Evolutionary conservation across 2,329 filamentous ascomycete genomes (phyloP), one percentile per base, ranked within the genome.

Genomic region (Cordyceps javanica): DNA sequence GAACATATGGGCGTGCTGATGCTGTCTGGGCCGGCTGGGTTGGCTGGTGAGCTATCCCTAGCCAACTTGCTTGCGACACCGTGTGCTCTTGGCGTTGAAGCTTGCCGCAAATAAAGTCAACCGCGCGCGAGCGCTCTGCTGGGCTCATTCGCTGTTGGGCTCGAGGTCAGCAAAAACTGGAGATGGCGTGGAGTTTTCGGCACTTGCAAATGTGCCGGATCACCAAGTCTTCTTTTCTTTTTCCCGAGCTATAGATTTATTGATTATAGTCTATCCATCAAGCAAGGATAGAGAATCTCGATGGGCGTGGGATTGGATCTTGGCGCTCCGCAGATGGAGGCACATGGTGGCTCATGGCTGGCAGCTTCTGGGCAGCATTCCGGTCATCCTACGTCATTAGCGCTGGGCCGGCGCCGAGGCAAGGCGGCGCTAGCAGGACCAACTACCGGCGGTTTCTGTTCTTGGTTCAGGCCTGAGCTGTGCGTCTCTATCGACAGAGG

Each of bases 371-470:
- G 34, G 34, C 32, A n/a, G n/a, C 49, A 55, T 55, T 55, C 44
- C 53, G 41, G 44, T 55, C 44, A 39, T 30, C 42, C 53, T 41
- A 55, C 34, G 53, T 55, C 53, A 55, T 55, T 28, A 49, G 53
- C 32, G 25, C 42, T 16, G 9, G 30, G 21, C 41, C 11, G 39
- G 39, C 21, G 30, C 19, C 41, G n/a, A 46, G 25, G 39, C 32
- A 45, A 14, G 16, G 30, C 32, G 19, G 34, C 42, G 41, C 53
- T 41, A 90, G 68, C 38, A 55, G 41, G n/a, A 11, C 28, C 52
- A 54, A 45, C 25, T 45, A 38, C 52, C 14, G 4, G 38, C n/a
- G 10, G 11, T 8, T 23, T 32, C 26, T 42, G 21, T 32, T 13
- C 6, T n/a, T 42, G 5, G 14, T 14, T 11, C 1, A 11, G n/a